phyloP scores from a whole-genome alignment of 140 eudicot species.

The Senecio squalidus region DNA sequence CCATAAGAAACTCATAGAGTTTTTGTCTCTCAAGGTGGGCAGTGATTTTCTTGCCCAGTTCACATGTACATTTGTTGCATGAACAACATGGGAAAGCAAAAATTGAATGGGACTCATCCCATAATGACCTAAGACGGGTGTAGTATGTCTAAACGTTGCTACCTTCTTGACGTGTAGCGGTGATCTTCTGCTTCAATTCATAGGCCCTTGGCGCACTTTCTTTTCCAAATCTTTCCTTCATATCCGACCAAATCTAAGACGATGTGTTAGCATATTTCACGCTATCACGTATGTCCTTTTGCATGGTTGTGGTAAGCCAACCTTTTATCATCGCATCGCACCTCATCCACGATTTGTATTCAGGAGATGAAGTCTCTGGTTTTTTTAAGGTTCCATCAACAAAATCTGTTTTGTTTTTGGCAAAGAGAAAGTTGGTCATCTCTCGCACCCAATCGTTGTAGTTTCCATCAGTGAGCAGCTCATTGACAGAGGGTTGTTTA shows the following conservation, averaged over 20 bases:
- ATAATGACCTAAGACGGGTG: not conserved
- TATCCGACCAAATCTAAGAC: not conserved
- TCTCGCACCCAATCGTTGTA: slow-evolving; percentile 13
- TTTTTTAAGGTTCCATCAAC: slow-evolving; percentile 1
- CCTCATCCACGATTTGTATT: slow-evolving; percentile 6
- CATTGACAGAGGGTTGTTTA: not conserved
- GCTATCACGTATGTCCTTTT: not conserved
- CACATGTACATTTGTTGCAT: slow-evolving; percentile 8
- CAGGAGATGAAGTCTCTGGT: not conserved
- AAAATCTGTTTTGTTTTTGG: slow-evolving; percentile 9
- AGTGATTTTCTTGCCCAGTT: not conserved
- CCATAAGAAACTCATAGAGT: slow-evolving; percentile 10
- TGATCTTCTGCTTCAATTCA: slow-evolving; percentile 5
- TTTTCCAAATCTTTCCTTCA: slow-evolving; percentile 2
- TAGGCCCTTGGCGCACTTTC: slow-evolving; percentile 9
- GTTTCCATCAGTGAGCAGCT: slow-evolving; percentile 1
- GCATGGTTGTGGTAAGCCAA: not conserved
- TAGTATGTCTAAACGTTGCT: not conserved
- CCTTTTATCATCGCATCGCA: slow-evolving; percentile 12
- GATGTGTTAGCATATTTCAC: slow-evolving; percentile 11
- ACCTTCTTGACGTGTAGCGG: slow-evolving; percentile 9
- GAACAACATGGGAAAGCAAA: too few relatives aligned
- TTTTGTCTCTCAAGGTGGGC: too few relatives aligned
- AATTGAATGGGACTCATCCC: too few relatives aligned
- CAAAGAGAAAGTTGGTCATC: slow-evolving; percentile 3